Evolutionary conservation across 129 eudicot genomes (phyloP).

Genomic region (Flaveria brownii): DNA sequence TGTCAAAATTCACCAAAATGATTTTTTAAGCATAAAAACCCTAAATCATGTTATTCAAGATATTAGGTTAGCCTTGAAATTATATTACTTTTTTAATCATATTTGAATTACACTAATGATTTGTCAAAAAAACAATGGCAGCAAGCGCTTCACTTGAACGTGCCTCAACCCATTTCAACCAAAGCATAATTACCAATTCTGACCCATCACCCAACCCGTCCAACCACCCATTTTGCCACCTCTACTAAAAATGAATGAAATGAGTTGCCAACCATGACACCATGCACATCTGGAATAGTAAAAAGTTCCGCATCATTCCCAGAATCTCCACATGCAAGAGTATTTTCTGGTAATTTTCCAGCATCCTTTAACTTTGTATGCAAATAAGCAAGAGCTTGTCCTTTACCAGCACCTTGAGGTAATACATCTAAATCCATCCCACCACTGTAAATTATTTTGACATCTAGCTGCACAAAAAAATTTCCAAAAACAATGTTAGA

Average conservation of each 20-base stretch:
- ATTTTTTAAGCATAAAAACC: background rate
- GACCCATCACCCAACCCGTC: background rate
- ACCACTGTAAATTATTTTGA: conserved; percentile 90
- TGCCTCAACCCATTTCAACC: background rate
- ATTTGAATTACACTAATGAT: background rate
- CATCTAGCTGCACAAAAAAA: conserved; percentile 68
- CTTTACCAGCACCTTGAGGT: conserved; percentile 99
- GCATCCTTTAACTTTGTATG: conserved; percentile 55
- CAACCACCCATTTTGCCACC: background rate
- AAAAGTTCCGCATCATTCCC: conserved; percentile 97
- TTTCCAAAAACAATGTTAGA: background rate
- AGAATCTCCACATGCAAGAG: conserved; percentile 97
- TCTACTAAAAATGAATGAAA: background rate
- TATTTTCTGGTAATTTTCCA: conserved; percentile 67
- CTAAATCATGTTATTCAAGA: background rate
- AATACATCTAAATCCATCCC: conserved; percentile 88
- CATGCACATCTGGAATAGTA: conserved; percentile 92
- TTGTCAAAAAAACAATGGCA: background rate
- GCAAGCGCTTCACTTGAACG: background rate
- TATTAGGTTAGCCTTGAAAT: background rate
- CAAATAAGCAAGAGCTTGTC: conserved; percentile 95
- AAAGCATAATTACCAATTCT: background rate
- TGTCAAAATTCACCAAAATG: background rate
- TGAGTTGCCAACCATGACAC: conserved; percentile 78
- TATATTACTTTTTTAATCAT: background rate